phyloP scores from a whole-genome alignment of 805 yeast genomes.

The Blastobotrys peoriensis region DNA sequence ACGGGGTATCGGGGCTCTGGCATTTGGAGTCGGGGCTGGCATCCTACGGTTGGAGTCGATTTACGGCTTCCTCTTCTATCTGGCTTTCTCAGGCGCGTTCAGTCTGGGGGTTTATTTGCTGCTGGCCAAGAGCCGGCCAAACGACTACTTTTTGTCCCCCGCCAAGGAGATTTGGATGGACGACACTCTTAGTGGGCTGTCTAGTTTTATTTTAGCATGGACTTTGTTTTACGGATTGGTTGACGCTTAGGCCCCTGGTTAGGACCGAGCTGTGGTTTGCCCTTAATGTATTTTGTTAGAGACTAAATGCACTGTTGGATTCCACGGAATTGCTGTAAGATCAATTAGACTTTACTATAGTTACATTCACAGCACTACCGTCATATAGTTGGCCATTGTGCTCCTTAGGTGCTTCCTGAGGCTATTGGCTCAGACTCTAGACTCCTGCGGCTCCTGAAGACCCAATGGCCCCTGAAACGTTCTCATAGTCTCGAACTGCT shows the following conservation, averaged over 20 bases:
- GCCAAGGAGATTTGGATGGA: constrained; percentile 38
- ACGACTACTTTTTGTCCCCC: constrained; percentile 37
- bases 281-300: too few species aligned
- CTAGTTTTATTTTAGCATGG: constrained; percentile 55
- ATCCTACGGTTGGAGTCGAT: constrained; percentile 46
- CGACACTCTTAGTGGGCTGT: constrained; percentile 42
- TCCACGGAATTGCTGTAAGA: too few species aligned
- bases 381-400: too few species aligned
- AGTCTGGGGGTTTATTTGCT: constrained; percentile 30
- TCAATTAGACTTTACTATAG: too few species aligned
- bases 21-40: constrained; percentile 51
- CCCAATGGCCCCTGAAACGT: too few species aligned
- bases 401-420: too few species aligned
- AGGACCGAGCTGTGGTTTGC: too few species aligned
- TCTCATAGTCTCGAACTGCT: constrained; percentile 43
- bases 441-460: too few species aligned
- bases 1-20: constrained; percentile 44
- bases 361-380: too few species aligned
- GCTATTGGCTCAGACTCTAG: too few species aligned
- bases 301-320: too few species aligned
- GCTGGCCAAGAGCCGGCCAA: constrained; percentile 33
- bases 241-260: constrained; percentile 23
- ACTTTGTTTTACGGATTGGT: constrained; percentile 47
- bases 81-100: constrained; percentile 32
- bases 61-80: constrained; percentile 42